Percentiles rank a stretch among this genome's conserved stretches.
Evolutionary conservation across 345 rosid species (phyloP).

Genomic region (Hibiscus tridactylites): DNA sequence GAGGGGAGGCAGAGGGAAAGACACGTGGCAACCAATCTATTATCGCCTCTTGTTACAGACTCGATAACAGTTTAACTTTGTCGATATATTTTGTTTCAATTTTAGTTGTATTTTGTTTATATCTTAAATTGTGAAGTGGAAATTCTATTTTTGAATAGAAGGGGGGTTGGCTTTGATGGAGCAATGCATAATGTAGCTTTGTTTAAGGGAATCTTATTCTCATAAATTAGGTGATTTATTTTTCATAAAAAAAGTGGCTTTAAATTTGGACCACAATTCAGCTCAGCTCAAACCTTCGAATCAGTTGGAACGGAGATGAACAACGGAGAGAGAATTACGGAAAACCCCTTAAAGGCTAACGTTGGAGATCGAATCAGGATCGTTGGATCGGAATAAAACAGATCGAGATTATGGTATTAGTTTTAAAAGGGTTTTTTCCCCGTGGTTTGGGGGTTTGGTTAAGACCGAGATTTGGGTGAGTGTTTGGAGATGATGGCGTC

Average conservation of each 20-base stretch:
- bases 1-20: slow-evolving; percentile 1
- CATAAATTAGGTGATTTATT: background rate
- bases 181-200: background rate
- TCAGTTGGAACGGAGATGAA: background rate
- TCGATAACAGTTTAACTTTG: slow-evolving; percentile 14
- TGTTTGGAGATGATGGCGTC: background rate
- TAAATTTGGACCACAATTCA: background rate
- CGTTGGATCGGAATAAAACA: background rate
- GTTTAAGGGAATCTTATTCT: background rate
- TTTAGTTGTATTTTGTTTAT: background rate
- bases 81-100: background rate
- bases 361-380: background rate
- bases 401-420: background rate
- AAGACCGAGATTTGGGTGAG: background rate
- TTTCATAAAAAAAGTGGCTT: background rate
- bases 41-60: slow-evolving; percentile 2
- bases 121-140: background rate
- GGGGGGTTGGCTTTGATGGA: background rate
- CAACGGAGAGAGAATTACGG: background rate
- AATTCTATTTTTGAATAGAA: background rate
- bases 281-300: background rate
- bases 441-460: no score
- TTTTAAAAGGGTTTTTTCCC: no score
- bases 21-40: slow-evolving; percentile 21
- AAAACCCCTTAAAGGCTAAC: background rate